These are phyloP conservation scores for Geotrichum restrictum DNA, from an alignment of 1,139 yeast species.

Conservation along the genomic window DNA sequence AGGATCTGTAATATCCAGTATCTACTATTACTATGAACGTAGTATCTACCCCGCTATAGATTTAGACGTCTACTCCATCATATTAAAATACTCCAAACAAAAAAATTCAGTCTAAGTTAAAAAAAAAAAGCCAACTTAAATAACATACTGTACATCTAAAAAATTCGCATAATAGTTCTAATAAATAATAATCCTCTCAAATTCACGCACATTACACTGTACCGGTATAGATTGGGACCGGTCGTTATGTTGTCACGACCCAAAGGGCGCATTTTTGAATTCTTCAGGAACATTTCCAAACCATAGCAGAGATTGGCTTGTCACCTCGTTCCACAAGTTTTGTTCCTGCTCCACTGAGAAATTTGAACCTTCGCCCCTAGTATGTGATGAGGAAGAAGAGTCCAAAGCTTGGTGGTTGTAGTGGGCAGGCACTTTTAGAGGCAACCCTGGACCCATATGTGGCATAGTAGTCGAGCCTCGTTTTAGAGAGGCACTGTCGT, in stretches of 20 bases:
- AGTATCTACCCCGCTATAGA: too few relatives aligned
- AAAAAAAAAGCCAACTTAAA: too few relatives aligned
- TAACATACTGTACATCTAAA: too few relatives aligned
- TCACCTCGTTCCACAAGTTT: conserved; percentile 29
- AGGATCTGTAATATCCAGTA: too few relatives aligned
- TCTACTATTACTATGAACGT: too few relatives aligned
- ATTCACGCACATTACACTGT: neutral
- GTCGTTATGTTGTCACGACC: neutral
- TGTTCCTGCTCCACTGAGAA: conserved; percentile 23
- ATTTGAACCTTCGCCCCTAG: conserved; percentile 5
- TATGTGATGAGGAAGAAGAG: neutral
- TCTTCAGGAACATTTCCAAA: conserved; percentile 3
- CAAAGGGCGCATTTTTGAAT: neutral
- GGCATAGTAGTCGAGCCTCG: neutral
- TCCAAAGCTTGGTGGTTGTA: neutral
- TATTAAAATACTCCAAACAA: too few relatives aligned
- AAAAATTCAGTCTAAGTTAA: too few relatives aligned
- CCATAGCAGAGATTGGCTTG: conserved; percentile 25
- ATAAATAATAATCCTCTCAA: neutral
- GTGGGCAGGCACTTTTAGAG: too few relatives aligned
- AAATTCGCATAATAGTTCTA: too few relatives aligned
- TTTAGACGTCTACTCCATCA: too few relatives aligned
- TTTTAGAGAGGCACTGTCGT: too few relatives aligned
- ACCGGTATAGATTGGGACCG: neutral
- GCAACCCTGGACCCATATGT: too few relatives aligned